Percentiles rank a stretch among this genome's conserved stretches.
Conservation (phyloP, 441 rosid species). For the Sinapis alba region DNA sequence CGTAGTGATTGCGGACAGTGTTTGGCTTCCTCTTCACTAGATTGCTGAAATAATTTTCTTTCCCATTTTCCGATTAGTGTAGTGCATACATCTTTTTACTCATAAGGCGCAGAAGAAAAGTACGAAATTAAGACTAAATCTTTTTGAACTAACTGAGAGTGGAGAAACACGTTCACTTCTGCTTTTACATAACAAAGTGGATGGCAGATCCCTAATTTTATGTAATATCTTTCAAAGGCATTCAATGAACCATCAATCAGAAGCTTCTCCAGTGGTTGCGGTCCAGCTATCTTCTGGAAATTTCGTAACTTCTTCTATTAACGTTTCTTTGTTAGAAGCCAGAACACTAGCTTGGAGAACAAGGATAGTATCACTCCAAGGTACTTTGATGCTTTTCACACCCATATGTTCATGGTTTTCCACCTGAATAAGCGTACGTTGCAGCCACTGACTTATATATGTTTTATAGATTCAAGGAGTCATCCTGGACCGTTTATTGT, state of each 20-base stretch:
- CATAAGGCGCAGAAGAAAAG: slow-evolving; percentile 19
- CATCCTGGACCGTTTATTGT: slow-evolving; percentile 94
- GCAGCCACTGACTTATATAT: slow-evolving; percentile 18
- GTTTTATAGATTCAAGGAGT: slow-evolving; percentile 74
- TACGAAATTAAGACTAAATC: slow-evolving; percentile 16
- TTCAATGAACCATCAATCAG: slow-evolving; percentile 50
- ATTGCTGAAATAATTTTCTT: slow-evolving; percentile 1
- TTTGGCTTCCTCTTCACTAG: slow-evolving; percentile 11
- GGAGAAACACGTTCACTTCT: slow-evolving; percentile 22
- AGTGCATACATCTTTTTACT: slow-evolving; percentile 11
- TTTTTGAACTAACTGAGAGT: slow-evolving; percentile 14
- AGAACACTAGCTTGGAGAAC: slow-evolving; percentile 88
- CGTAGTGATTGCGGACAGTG: slow-evolving; percentile 6
- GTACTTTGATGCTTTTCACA: slow-evolving; percentile 48
- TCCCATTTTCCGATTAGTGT: slow-evolving; percentile 4
- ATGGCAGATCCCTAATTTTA: slow-evolving; percentile 40
- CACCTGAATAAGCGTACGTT: slow-evolving; percentile 19
- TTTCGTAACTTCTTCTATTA: slow-evolving; percentile 62
- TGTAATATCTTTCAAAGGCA: slow-evolving; percentile 49
- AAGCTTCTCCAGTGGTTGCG: slow-evolving; percentile 58
- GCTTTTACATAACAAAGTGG: slow-evolving; percentile 17
- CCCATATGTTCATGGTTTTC: slow-evolving; percentile 20
- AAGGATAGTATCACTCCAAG: slow-evolving; percentile 73
- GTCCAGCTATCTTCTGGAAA: slow-evolving; percentile 77
- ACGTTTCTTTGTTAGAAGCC: slow-evolving; percentile 62